Conservation (phyloP, 306 rosid genomes). For the Comarum palustre region DNA sequence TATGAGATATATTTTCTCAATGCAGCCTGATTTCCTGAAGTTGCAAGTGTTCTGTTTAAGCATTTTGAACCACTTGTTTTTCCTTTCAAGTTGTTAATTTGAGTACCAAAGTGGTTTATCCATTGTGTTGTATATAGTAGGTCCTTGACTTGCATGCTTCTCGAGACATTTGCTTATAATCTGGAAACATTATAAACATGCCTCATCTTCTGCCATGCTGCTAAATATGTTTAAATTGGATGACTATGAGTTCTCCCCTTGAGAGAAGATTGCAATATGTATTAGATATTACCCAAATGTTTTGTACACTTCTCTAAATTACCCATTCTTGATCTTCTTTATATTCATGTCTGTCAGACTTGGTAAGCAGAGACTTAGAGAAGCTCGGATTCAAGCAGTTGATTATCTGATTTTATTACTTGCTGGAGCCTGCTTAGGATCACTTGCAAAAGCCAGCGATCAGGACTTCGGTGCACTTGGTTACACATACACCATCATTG, state of each 20-base stretch:
- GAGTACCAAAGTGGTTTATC: not conserved
- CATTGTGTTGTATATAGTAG: not conserved
- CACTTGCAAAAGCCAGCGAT: constrained; percentile 59
- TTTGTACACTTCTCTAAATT: not conserved
- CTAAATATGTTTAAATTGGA: not conserved
- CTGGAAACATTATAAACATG: not conserved
- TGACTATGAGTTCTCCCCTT: constrained; percentile 3
- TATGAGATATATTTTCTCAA: not conserved
- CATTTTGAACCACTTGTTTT: not conserved
- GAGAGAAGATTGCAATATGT: not conserved
- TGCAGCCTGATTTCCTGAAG: not conserved
- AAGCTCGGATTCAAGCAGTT: constrained; percentile 74
- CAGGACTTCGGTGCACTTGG: constrained; percentile 70
- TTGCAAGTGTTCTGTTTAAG: not conserved
- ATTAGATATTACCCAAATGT: not conserved
- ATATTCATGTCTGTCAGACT: constrained; percentile 45
- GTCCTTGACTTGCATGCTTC: not conserved
- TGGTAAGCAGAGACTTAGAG: constrained; percentile 85
- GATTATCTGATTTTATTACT: constrained; percentile 88
- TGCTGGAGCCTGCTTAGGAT: constrained; percentile 97
- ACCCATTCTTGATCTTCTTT: constrained; percentile 18
- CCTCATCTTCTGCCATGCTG: not conserved
- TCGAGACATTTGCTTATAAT: not conserved
- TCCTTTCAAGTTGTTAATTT: not conserved
- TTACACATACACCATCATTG: constrained; percentile 81